Evolutionary conservation across 805 yeast species (phyloP).

Genomic region (Nakazawaea laoshanensis): DNA sequence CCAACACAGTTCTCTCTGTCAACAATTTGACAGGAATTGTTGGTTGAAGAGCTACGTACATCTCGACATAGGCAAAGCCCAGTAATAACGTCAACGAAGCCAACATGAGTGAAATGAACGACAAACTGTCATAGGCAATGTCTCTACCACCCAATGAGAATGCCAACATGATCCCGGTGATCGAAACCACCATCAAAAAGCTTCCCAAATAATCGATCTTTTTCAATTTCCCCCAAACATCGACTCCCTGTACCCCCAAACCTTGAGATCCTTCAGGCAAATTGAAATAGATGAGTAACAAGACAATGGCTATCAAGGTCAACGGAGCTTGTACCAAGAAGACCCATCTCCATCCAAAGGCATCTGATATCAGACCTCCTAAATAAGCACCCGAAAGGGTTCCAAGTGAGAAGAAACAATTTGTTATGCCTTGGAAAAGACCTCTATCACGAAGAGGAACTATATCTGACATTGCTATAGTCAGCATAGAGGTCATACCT

Average conservation of each 20-base stretch:
- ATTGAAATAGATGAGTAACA: conserved; percentile 28
- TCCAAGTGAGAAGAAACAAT: conserved; percentile 73
- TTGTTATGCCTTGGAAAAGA: conserved; percentile 77
- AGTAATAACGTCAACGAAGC: conserved; percentile 27
- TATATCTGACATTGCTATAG: conserved; percentile 72
- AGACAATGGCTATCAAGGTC: conserved; percentile 33
- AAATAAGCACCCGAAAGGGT: conserved; percentile 64
- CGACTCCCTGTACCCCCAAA: conserved; percentile 20
- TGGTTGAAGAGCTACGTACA: conserved; percentile 41
- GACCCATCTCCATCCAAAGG: conserved; percentile 59
- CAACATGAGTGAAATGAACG: conserved; percentile 23
- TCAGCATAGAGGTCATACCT: conserved; percentile 69
- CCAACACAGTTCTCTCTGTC: conserved; percentile 48
- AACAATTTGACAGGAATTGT: conserved; percentile 47
- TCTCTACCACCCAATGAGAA: conserved; percentile 47
- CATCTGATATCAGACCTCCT: conserved; percentile 50
- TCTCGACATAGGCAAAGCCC: conserved; percentile 33
- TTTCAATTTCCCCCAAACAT: conserved; percentile 36
- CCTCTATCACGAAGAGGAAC: conserved; percentile 80
- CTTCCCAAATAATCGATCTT: conserved; percentile 52
- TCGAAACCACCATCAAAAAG: conserved; percentile 31
- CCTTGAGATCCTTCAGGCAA: conserved; percentile 28
- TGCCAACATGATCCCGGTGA: conserved; percentile 37
- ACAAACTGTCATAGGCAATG: conserved; percentile 28
- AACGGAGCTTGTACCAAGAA: conserved; percentile 49